Evolutionary conservation across 2,329 filamentous ascomycete species (phyloP).

Genomic region (Scedosporium apiospermum): DNA sequence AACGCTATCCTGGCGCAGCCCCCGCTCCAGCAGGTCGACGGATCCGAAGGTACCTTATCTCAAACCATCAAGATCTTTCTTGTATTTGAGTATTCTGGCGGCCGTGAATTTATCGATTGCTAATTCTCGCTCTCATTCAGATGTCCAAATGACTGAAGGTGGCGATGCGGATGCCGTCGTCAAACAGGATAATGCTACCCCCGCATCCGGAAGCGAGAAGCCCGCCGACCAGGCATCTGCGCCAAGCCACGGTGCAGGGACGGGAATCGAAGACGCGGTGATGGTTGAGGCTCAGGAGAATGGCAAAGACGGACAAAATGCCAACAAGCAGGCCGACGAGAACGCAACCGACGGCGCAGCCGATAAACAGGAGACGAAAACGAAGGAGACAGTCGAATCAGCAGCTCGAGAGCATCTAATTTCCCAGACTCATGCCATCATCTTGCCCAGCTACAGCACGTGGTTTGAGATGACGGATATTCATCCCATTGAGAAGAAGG

Average conservation of each 20-base stretch:
- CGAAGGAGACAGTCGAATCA: conserved; percentile 73
- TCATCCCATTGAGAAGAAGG: conserved; percentile 86
- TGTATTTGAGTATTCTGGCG: no score
- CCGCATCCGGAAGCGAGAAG: conserved; percentile 36
- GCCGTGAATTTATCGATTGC: neutral
- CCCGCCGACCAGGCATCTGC: conserved; percentile 23
- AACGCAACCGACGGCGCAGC: conserved; percentile 37
- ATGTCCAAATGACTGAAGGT: conserved; percentile 55
- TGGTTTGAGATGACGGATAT: conserved; percentile 99
- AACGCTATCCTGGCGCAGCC: conserved; percentile 49
- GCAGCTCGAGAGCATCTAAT: conserved; percentile 87
- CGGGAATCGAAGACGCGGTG: conserved; percentile 58
- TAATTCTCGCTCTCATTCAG: conserved; percentile 22
- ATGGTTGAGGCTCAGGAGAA: conserved; percentile 60
- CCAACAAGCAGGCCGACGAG: conserved; percentile 30
- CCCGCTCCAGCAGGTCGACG: conserved; percentile 33
- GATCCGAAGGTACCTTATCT: conserved; percentile 34
- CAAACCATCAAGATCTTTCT: neutral
- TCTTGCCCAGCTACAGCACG: conserved; percentile 92
- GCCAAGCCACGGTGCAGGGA: conserved; percentile 18
- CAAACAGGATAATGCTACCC: conserved; percentile 53
- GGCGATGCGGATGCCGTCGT: conserved; percentile 36
- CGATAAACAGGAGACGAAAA: conserved; percentile 50
- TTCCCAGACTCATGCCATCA: conserved; percentile 88
- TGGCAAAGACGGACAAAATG: conserved; percentile 36